Evolutionary conservation across 2,329 filamentous ascomycete genomes (phyloP), one percentile per base, ranked within the genome.

Genomic region (Colletotrichum higginsianum): DNA sequence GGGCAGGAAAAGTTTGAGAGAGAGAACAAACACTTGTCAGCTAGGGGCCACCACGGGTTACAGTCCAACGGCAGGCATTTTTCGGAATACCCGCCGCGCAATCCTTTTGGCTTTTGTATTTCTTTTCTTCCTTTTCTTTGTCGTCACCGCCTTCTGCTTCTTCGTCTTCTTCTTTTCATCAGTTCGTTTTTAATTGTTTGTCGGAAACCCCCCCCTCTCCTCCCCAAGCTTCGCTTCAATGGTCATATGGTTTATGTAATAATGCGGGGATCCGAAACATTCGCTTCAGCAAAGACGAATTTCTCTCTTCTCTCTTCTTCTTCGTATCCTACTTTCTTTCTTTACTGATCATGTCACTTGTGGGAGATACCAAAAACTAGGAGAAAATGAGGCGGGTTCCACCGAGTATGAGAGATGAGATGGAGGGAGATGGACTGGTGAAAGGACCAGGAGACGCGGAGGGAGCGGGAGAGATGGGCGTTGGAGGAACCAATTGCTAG

Each of bases 61-160:
- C 64, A 66, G 66, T 60, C 55, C 26, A 64, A 70, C 21, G 66
- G 66, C 53, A 61, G 69, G 61, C 60, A 70, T 72, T 72, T 26
- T 57, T 69, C 61, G 66, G 71, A 62, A 73, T 73, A 73, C 71
- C 71, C 71, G 67, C 56, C 57, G 44, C 53, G 62, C 62, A 71
- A 63, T 71, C 55, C 44, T 16, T 62, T 50, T 30, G 35, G 18
- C 23, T n/a, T 53, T 55, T 18, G 21, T 13, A 12, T 50, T 21
- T 44, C 21, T 66, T 49, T 40, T 53, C 15, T 18, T 13, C 26
- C 26, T 30, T 30, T 30, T 26, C 26, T 26, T 26, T 26, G 26
- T 26, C 26, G 26, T 30, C 6, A 6, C 26, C 26, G 26, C 4
- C 26, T 71, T 74, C 73, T 73, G 73, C 68, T 72, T 65, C 71